Conservation (phyloP, 2,329 filamentous ascomycete species). For the Ophiostoma sp. region DNA sequence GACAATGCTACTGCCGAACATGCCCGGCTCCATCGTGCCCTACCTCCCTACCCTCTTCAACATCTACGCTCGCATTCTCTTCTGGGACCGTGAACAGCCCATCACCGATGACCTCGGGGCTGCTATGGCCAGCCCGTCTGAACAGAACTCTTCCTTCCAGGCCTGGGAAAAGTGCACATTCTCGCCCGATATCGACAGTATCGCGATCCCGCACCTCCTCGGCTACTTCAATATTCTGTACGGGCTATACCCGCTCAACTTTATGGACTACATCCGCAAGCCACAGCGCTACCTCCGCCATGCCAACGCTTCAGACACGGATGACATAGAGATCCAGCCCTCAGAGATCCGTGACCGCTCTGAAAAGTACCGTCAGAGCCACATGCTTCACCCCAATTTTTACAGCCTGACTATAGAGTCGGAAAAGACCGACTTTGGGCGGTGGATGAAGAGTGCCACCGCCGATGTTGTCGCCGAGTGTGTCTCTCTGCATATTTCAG, state of each 20-base stretch:
- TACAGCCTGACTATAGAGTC: conserved; percentile 77
- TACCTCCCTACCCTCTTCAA: conserved; percentile 75
- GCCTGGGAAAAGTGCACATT: conserved; percentile 66
- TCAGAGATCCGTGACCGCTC: conserved; percentile 74
- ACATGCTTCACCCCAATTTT: conserved; percentile 81
- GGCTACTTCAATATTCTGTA: conserved; percentile 82
- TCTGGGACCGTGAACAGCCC: conserved; percentile 66
- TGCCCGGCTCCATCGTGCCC: conserved; percentile 68
- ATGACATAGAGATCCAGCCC: conserved; percentile 76
- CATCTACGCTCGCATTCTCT: conserved; percentile 75
- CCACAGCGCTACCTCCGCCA: conserved; percentile 76
- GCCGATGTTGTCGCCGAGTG: conserved; percentile 79
- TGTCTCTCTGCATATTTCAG: conserved; percentile 61
- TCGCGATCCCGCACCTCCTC: conserved; percentile 64
- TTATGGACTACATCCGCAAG: conserved; percentile 83
- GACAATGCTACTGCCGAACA: conserved; percentile 80
- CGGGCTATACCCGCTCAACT: conserved; percentile 80
- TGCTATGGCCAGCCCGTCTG: conserved; percentile 1
- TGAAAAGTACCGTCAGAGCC: conserved; percentile 70
- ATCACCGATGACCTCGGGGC: conserved; percentile 40
- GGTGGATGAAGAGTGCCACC: conserved; percentile 78
- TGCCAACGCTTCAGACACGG: conserved; percentile 66
- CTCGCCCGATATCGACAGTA: conserved; percentile 62
- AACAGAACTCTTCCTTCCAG: conserved; percentile 35
- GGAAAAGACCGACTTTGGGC: conserved; percentile 71